These are phyloP conservation scores for Ambrosia artemisiifolia DNA, from an alignment of 129 eudicot genomes.

Conservation along the genomic window DNA sequence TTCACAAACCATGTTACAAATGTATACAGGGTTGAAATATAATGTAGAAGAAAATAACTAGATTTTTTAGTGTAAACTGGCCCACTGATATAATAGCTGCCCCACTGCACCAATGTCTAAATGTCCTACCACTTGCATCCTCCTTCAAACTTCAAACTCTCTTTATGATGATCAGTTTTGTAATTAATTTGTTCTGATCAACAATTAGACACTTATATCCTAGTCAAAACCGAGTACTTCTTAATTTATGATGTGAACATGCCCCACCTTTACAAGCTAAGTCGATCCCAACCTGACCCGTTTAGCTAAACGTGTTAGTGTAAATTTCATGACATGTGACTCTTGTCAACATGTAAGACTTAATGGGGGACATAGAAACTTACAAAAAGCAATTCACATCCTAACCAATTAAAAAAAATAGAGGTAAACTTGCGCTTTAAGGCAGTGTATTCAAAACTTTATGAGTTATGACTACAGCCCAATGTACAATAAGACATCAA, in stretches of 20 bases:
- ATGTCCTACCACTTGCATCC: constrained; percentile 31
- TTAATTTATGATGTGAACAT: too few species aligned
- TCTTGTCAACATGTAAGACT: background rate
- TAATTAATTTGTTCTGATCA: background rate
- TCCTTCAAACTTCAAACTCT: constrained; percentile 32
- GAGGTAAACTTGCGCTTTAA: background rate
- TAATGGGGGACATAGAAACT: background rate
- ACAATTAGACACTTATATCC: background rate
- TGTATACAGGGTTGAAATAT: background rate
- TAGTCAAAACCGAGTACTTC: background rate
- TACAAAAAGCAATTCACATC: background rate
- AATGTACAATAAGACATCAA: background rate
- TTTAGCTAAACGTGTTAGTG: background rate
- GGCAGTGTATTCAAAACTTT: too few species aligned
- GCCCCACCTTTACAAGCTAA: background rate
- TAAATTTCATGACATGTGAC: too few species aligned
- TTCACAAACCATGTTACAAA: constrained; percentile 13
- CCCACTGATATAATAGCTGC: constrained; percentile 19
- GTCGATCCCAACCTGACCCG: background rate
- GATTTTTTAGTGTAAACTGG: constrained; percentile 14
- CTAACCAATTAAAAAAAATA: background rate
- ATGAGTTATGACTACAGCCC: background rate
- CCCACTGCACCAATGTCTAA: constrained; percentile 19
- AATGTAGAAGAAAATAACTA: constrained; percentile 8
- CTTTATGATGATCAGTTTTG: constrained; percentile 15